These are phyloP conservation scores for Lodderomyces orthopsilosis DNA, from an alignment of 1,139 yeast species.

Conservation along the genomic window DNA sequence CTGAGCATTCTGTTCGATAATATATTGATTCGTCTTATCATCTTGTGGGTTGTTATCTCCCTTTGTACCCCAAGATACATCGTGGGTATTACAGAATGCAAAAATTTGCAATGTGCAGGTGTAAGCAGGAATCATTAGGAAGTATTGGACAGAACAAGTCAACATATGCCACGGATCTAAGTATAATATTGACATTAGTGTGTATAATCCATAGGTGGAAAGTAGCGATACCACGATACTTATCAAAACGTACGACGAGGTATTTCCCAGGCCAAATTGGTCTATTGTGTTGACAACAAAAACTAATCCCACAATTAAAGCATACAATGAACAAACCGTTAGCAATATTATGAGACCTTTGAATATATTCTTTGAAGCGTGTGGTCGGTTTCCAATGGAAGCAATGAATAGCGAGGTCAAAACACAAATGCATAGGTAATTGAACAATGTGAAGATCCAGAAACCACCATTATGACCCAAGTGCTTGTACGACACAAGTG, in stretches of 20 bases:
- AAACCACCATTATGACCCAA: conserved; percentile 72
- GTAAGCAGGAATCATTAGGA: conserved; percentile 84
- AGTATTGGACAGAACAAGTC: conserved; percentile 82
- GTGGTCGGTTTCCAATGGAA: conserved; percentile 95
- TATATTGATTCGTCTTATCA: conserved; percentile 42
- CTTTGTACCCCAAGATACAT: conserved; percentile 96
- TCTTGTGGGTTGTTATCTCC: conserved; percentile 79
- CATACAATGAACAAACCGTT: conserved; percentile 77
- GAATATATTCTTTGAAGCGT: conserved; percentile 73
- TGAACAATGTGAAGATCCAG: conserved; percentile 77
- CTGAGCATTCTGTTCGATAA: conserved; percentile 45
- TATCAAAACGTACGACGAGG: conserved; percentile 54
- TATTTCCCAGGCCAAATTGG: conserved; percentile 34
- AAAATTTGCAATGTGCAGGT: conserved; percentile 88
- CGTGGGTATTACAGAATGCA: conserved; percentile 94
- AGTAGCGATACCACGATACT: conserved; percentile 80
- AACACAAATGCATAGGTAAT: conserved; percentile 76
- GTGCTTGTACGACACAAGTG: conserved; percentile 50
- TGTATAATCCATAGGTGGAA: conserved; percentile 91
- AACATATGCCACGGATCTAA: conserved; percentile 94
- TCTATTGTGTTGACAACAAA: conserved; percentile 63
- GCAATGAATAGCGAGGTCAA: conserved; percentile 83
- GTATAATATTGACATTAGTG: conserved; percentile 73
- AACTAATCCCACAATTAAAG: conserved; percentile 77
- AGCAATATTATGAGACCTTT: conserved; percentile 67